Percentiles rank a stretch among this genome's conserved stretches.
phyloP scores from a whole-genome alignment of 116 monocot genomes.

The Trichopus zeylanicus region DNA sequence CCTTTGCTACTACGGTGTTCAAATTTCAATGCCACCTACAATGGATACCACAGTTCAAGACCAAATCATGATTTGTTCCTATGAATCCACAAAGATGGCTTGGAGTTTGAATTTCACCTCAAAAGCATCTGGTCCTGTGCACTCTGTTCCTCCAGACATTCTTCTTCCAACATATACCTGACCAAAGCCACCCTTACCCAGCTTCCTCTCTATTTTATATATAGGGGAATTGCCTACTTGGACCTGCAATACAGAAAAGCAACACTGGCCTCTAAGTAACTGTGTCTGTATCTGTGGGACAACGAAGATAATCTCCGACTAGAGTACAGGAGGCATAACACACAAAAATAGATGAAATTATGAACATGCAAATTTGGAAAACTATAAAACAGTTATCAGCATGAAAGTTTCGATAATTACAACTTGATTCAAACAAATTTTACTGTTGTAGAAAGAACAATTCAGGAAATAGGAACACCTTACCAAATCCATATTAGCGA shows the following conservation, averaged over 20 bases:
- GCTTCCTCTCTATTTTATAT: constrained; percentile 89
- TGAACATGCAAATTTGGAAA: too few relatives aligned
- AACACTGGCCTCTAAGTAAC: too few relatives aligned
- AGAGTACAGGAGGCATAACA: too few relatives aligned
- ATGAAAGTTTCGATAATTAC: too few relatives aligned
- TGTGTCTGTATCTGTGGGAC: too few relatives aligned
- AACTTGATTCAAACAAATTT: too few relatives aligned
- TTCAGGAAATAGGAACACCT: too few relatives aligned
- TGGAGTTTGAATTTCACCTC: constrained; percentile 31
- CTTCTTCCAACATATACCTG: constrained; percentile 96
- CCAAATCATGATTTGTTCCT: neutral
- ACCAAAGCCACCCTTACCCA: constrained; percentile 99
- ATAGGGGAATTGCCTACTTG: constrained; percentile 88
- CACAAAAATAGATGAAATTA: too few relatives aligned
- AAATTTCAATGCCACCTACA: constrained; percentile 83
- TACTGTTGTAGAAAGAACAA: too few relatives aligned
- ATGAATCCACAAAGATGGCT: neutral
- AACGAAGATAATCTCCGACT: too few relatives aligned
- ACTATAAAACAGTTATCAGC: too few relatives aligned
- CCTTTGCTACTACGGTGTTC: constrained; percentile 96
- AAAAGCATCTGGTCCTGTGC: constrained; percentile 89
- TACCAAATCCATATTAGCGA: too few relatives aligned
- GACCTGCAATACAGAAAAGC: constrained; percentile 35
- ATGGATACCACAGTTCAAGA: constrained; percentile 1
- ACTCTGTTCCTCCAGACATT: constrained; percentile 67